Percentiles rank a stretch among this genome's conserved stretches.
These are phyloP conservation scores for Ensete glaucum DNA, from an alignment of 176 grass and related monocot species.

Conservation along the genomic window DNA sequence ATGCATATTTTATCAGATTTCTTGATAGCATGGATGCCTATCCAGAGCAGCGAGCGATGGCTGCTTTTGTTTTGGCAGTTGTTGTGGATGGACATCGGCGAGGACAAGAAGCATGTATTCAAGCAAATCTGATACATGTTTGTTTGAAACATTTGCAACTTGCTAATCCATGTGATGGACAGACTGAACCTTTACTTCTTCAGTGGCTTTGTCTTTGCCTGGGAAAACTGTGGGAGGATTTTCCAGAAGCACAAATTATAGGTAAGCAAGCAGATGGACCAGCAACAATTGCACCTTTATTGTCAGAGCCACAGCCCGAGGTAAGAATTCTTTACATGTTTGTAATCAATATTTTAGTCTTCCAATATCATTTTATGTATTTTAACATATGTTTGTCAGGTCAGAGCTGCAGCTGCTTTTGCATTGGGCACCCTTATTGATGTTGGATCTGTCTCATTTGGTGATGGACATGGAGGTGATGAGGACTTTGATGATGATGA, in stretches of 20 bases:
- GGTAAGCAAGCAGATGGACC: constrained; percentile 52
- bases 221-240: constrained; percentile 99
- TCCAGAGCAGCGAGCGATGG: constrained; percentile 94
- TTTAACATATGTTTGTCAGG: constrained; percentile 40
- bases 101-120: constrained; percentile 86
- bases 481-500: constrained; percentile 90
- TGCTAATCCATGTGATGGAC: constrained; percentile 46
- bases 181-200: constrained; percentile 77
- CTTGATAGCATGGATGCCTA: constrained; percentile 88
- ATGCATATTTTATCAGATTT: constrained; percentile 90
- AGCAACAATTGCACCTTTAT: constrained; percentile 43
- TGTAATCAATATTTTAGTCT: not conserved
- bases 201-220: constrained; percentile 99
- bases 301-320: constrained; percentile 85
- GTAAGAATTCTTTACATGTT: constrained; percentile 27
- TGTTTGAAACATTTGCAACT: constrained; percentile 74
- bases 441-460: constrained; percentile 49
- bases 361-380: not conserved
- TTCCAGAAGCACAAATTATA: constrained; percentile 58
- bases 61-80: constrained; percentile 90
- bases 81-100: constrained; percentile 76
- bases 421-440: constrained; percentile 85
- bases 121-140: constrained; percentile 63
- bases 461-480: constrained; percentile 35
- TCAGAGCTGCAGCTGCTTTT: constrained; percentile 94